phyloP scores from a whole-genome alignment of 768 basidiomycete species.

The Boletus sp. region DNA sequence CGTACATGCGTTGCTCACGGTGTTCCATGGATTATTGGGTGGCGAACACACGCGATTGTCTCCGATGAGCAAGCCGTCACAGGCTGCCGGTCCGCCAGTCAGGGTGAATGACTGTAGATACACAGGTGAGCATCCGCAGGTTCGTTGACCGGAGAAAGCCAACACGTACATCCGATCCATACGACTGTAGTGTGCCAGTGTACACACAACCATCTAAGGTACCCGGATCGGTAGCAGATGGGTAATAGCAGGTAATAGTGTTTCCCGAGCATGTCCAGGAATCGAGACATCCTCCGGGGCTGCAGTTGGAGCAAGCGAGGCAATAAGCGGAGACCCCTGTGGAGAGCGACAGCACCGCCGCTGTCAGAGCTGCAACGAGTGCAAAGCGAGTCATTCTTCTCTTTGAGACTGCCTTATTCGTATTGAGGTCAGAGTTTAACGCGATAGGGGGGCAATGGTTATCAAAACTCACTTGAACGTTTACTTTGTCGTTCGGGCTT shows the following conservation, averaged over 20 bases:
- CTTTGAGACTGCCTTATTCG: not conserved
- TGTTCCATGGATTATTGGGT: conserved; percentile 2
- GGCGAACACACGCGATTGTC: not conserved
- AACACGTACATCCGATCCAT: not conserved
- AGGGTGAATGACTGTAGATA: not conserved
- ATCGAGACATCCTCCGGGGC: conserved; percentile 1
- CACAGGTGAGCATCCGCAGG: not conserved
- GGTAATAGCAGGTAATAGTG: conserved; percentile 7
- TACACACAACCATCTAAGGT: conserved; percentile 1
- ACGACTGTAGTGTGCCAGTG: not conserved
- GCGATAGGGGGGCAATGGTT: too few relatives aligned
- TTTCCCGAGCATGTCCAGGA: conserved; percentile 4
- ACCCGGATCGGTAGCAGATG: not conserved
- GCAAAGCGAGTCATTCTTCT: not conserved
- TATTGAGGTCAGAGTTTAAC: not conserved
- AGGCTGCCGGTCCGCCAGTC: not conserved
- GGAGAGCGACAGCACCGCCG: not conserved
- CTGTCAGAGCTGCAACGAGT: not conserved
- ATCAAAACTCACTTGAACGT: too few relatives aligned
- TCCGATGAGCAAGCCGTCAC: not conserved
- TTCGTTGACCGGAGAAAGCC: not conserved
- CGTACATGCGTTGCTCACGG: not conserved
- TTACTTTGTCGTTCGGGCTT: too few relatives aligned
- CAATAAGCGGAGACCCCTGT: not conserved
- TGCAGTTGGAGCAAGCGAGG: conserved; percentile 2